phyloP scores from a whole-genome alignment of 164 flowering plant genomes.

The Berberis thunbergii region DNA sequence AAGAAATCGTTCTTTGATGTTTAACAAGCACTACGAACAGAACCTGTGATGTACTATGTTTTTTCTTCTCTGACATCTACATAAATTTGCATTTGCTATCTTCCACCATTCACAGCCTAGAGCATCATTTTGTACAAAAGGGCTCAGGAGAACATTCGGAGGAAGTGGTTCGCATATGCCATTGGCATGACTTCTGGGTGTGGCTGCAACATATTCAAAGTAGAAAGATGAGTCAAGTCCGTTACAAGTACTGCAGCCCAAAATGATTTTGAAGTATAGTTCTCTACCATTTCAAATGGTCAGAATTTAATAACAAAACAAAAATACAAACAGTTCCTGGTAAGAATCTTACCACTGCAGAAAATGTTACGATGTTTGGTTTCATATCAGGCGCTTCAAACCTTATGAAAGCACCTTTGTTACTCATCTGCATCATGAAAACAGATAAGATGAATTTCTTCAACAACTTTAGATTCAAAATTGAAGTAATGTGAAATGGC shows the following conservation, averaged over 20 bases:
- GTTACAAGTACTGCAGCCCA: background rate
- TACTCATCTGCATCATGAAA: constrained; percentile 72
- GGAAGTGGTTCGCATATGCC: constrained; percentile 98
- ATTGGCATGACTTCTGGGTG: constrained; percentile 96
- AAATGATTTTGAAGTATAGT: background rate
- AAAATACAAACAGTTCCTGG: too few relatives aligned
- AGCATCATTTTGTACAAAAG: background rate
- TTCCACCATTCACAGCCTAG: background rate
- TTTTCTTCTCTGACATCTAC: background rate
- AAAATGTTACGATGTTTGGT: constrained; percentile 81
- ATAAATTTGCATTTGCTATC: background rate
- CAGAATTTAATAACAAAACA: too few relatives aligned
- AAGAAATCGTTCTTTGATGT: too few relatives aligned
- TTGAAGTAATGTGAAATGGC: too few relatives aligned
- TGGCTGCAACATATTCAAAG: constrained; percentile 39
- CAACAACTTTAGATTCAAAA: too few relatives aligned
- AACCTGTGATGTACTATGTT: background rate
- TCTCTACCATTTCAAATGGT: too few relatives aligned
- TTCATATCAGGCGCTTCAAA: constrained; percentile 86
- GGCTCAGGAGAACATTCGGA: constrained; percentile 59
- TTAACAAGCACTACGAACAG: background rate
- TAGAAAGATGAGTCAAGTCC: background rate
- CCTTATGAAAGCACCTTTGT: constrained; percentile 92
- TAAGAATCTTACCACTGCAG: constrained; percentile 76
- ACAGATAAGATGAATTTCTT: background rate